Conservation (phyloP, 331 rosid genomes). For the Arachis monticola region DNA sequence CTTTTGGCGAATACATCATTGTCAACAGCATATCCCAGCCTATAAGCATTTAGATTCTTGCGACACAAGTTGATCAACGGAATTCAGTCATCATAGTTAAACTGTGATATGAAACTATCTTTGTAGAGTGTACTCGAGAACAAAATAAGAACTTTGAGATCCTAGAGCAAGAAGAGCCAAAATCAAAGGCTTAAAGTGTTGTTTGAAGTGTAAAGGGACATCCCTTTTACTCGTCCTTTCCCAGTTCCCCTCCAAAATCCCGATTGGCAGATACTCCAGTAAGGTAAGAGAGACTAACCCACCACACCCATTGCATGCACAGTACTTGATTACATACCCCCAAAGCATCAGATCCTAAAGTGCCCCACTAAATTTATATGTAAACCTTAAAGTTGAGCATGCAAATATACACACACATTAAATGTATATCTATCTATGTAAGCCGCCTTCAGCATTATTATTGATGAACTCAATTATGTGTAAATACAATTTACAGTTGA, state of each 20-base stretch:
- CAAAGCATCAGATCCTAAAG: neutral
- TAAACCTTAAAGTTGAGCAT: conserved; percentile 25
- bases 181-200: too few species aligned
- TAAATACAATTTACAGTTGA: conserved; percentile 38
- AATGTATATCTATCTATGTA: neutral
- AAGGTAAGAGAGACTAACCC: conserved; percentile 14
- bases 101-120: too few species aligned
- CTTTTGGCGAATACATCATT: neutral
- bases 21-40: neutral
- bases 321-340: conserved; percentile 1
- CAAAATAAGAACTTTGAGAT: too few species aligned
- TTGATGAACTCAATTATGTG: conserved; percentile 18
- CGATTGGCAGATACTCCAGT: too few species aligned
- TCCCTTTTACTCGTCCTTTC: too few species aligned
- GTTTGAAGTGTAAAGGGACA: too few species aligned
- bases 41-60: neutral
- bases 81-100: conserved; percentile 4
- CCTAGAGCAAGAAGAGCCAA: too few species aligned
- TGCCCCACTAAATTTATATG: conserved; percentile 11
- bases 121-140: too few species aligned
- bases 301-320: neutral
- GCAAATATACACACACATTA: neutral
- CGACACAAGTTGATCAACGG: neutral
- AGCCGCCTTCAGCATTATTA: conserved; percentile 34
- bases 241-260: too few species aligned